Evolutionary conservation across 1,284 basidiomycete genomes (phyloP).

Genomic region (Microbotryum scabiosae): DNA sequence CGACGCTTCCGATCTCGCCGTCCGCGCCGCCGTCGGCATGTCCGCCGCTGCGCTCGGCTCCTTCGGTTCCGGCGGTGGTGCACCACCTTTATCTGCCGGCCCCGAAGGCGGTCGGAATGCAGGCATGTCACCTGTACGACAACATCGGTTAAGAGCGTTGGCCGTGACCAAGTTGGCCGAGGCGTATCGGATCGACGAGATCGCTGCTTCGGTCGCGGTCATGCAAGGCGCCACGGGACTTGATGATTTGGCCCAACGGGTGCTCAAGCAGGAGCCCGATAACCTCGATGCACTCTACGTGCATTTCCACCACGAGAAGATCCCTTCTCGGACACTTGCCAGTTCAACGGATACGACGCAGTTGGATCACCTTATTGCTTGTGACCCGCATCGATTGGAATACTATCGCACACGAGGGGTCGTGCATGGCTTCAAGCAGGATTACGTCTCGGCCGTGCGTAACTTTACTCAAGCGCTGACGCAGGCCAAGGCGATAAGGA

Average conservation of each 20-base stretch:
- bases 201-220: constrained; percentile 76
- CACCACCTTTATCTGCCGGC: too few species aligned
- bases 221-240: constrained; percentile 82
- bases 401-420: constrained; percentile 72
- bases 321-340: constrained; percentile 75
- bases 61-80: constrained; percentile 14
- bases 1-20: constrained; percentile 69
- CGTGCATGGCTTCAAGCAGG: constrained; percentile 72
- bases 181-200: constrained; percentile 70
- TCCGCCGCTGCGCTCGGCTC: constrained; percentile 58
- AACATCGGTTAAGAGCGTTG: constrained; percentile 62
- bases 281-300: constrained; percentile 71
- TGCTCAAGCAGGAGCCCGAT: constrained; percentile 63
- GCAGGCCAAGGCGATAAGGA: constrained; percentile 60
- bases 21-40: constrained; percentile 67
- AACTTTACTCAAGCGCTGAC: constrained; percentile 68
- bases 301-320: constrained; percentile 81
- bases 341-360: constrained; percentile 64
- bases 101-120: neutral
- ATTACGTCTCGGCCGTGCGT: constrained; percentile 58
- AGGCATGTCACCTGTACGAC: constrained; percentile 65
- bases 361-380: constrained; percentile 62
- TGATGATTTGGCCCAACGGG: constrained; percentile 70
- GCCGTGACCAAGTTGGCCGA: constrained; percentile 72
- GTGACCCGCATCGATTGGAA: constrained; percentile 62